Base-by-base conservation (phyloP, 257 asterid species). In the Capsicum baccatum region DNA sequence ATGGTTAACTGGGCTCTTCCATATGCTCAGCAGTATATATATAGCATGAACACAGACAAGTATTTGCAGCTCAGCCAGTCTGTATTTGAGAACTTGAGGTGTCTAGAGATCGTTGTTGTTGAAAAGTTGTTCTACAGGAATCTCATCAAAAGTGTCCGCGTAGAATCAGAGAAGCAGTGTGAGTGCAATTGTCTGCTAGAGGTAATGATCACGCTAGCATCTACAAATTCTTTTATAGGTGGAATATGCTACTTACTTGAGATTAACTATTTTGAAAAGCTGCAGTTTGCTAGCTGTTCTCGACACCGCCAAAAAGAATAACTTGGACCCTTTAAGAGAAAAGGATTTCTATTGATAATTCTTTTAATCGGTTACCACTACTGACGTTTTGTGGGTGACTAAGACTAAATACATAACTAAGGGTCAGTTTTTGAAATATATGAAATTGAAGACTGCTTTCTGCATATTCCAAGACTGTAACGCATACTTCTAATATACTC, bases 1-100 rank as follows among this genome's bases (percentile, higher is more conserved):
- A 83, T 94, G 89, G 91, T 96, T 78, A 92, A 92, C 80, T 92
- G 98, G 99, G 93, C 89, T 86, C 93, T 94, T 83, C 99, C 98
- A 81, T 96, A 90, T 91, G 99, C 96, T 85, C 99, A 96, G 85
- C 97, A 95, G 83, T 96, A 96, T 88, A 83, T 94, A 55, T 87
- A 60, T 81, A 88, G 80, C 70, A 57, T 70, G 1, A 88, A 93
- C 63, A 89, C 91, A 13, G 92, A 92, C 62, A 90, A 89, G 86
- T 94, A 91, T 88, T 79, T 67, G 79, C 88, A 91, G 82, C 91
- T 93, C 83, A 90, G 90, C 92, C 88, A 88, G 85, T 89, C 93
- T 84, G 90, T 85, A 82, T 90, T 93, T 85, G 92, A 90, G 88
- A 86, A 83, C 83, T 83, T 94, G 48, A 89, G 86, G 79, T 67